These are phyloP conservation scores for Daphne laureola DNA, from an alignment of 441 rosid species.

Conservation along the genomic window DNA sequence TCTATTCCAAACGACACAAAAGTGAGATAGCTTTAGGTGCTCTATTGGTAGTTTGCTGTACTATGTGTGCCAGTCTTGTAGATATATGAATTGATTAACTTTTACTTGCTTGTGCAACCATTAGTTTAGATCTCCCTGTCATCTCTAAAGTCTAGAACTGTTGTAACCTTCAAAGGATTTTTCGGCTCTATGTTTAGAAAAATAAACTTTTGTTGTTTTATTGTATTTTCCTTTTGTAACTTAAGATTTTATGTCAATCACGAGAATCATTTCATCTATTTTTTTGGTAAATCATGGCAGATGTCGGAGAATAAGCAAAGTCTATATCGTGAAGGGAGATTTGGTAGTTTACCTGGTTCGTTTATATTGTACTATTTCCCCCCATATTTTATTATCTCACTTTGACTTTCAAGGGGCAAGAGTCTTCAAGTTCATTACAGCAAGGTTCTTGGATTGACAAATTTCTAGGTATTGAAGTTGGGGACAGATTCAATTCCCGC, in stretches of 20 bases:
- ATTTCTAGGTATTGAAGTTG: slow-evolving; percentile 30
- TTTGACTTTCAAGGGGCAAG: not conserved
- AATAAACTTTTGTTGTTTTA: not conserved
- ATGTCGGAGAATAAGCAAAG: slow-evolving; percentile 17
- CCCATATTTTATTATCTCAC: not conserved
- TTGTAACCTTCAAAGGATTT: too few species aligned
- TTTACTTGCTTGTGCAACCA: not conserved
- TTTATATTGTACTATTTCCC: slow-evolving; percentile 7
- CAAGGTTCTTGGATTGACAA: slow-evolving; percentile 4
- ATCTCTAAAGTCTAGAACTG: too few species aligned
- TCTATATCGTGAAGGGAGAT: slow-evolving; percentile 16
- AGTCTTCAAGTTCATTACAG: not conserved
- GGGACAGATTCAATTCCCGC: slow-evolving; percentile 29
- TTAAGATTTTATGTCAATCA: too few species aligned
- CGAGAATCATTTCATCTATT: not conserved
- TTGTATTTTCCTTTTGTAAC: not conserved
- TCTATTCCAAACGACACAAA: too few species aligned
- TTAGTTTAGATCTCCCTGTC: not conserved
- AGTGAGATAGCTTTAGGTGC: too few species aligned
- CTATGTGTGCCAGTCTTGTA: not conserved
- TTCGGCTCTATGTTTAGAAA: not conserved
- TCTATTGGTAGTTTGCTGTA: too few species aligned
- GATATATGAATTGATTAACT: slow-evolving; percentile 2
- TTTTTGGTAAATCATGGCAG: slow-evolving; percentile 20
- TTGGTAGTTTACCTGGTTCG: slow-evolving; percentile 30